Base-by-base conservation (phyloP, 768 basidiomycete species). In the Amanita polypyramis region DNA sequence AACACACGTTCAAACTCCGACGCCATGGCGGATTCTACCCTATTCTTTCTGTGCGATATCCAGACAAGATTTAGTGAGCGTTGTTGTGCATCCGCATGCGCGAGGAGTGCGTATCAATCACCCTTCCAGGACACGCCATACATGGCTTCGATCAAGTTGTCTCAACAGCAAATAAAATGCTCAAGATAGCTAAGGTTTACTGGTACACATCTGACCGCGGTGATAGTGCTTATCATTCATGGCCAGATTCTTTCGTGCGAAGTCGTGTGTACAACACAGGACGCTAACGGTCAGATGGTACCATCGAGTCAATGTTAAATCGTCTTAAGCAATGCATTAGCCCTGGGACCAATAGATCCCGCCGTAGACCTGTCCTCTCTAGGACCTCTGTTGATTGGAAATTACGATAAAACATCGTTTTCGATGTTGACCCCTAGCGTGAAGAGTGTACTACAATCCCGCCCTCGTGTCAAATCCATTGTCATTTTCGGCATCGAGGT, bases 401-500 rank as follows among this genome's bases (percentile, higher is more conserved):
- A 79, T 8, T 70, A 79, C 57, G 77, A 82, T 55, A 96, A 96
- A 62, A 79, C 80, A 0, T 73, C 77, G 45, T 96, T 97, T 68
- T 87, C 85, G 1, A 95, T 96, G 93, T 56, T 82, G 47, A 82
- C 79, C 0, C 75, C 82, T 5, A 77, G 87, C 29, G 75, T 94
- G 5, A 62, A 70, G 45, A 51, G 63, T 2, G 52, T 80, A 6
- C 67, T 95, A 45, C 58, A 61, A 17, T 55, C 70, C 4, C 72
- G 69, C 20, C 71, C 74, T 3, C 55, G 65, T 11, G 59, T 84
- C 49, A 70, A 72, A 34, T 78, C 76, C 5, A 67, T 92, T 39
- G 76, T 95, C 5, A 60, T 97, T 4, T 80, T 91, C 52, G 94
- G 94, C 12, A 92, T 95, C 43, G 93, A 95, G 74, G 91, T 87